Evolutionary conservation across 169 alveolate species (phyloP), one percentile per base, ranked within the genome.

Genomic region (Toxoplasma gondii): DNA sequence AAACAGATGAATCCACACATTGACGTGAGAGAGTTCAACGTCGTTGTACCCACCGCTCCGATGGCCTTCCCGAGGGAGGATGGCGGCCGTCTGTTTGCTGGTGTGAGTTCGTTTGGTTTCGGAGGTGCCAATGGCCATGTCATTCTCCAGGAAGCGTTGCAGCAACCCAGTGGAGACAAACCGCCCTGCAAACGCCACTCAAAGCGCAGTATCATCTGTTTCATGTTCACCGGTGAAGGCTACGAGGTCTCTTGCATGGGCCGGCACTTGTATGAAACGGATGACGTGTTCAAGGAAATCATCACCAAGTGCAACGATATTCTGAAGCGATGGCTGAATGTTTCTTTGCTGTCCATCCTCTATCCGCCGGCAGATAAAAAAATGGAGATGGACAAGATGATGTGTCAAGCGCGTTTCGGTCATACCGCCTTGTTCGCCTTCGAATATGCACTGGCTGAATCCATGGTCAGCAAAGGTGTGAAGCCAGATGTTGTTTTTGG

Each of bases 81-180:
- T 29, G 82, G 94, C 53, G 54, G 84, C 45, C 80, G 44, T 87
- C 91, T 64, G 43, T 83, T 88, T 44, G 97, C 96, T 22, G 98
- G 97, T 10, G 96, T 96, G 54, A 94, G 97, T 86, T 94, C 98
- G 19, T 96, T 96, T 88, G 98, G 98, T 9, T 96, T 96, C 84
- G 98, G 98, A 49, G 98, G 98, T 19, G 95, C 98, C 38, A 96
- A 96, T 84, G 97, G 96, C 29, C 98, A 96, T 58, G 97, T 96
- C 88, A 94, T 96, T 44, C 91, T 96, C 82, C 97, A 96, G 88
- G 96, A 95, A 78, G 96, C 97, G 12, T 92, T 93, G 22, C 91
- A 84, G 80, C 74, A 64, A 27, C 74, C 53, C 43, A 86, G 53
- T 36, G 80, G 70, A 10, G 74, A 78, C 12, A 81, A 90, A 58